These are phyloP conservation scores for Rubus parviflorus DNA, from an alignment of 306 rosid species.

Conservation along the genomic window DNA sequence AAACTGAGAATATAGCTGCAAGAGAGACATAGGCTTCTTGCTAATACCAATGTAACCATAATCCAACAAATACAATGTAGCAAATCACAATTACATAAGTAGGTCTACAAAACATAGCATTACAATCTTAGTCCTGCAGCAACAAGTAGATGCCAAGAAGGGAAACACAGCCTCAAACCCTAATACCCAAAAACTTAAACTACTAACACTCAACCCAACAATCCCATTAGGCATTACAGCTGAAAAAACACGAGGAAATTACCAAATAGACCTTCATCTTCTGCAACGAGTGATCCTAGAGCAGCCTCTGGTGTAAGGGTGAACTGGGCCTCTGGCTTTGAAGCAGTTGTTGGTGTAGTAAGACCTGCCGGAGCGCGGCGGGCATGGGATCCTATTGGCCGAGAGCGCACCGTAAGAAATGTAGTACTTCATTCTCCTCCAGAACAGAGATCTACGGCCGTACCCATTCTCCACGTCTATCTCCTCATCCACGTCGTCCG, in stretches of 20 bases:
- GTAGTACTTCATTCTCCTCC: conserved; percentile 63
- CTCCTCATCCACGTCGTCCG: conserved; percentile 11
- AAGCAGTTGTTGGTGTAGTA: conserved; percentile 83
- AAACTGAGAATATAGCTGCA: background rate
- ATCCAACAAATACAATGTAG: background rate
- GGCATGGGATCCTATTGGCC: conserved; percentile 87
- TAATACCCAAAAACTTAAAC: background rate
- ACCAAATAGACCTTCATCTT: conserved; percentile 33
- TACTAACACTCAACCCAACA: conserved; percentile 1
- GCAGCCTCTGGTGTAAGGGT: conserved; percentile 78
- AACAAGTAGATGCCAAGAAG: conserved; percentile 19
- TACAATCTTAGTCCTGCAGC: conserved; percentile 7
- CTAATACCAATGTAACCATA: background rate
- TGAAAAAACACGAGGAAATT: no score
- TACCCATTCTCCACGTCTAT: conserved; percentile 33
- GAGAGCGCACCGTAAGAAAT: conserved; percentile 92
- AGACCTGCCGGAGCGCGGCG: conserved; percentile 93
- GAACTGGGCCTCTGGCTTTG: conserved; percentile 76
- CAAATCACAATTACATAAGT: background rate
- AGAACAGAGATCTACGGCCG: conserved; percentile 72
- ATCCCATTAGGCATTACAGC: background rate
- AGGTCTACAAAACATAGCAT: background rate
- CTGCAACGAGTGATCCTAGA: conserved; percentile 76
- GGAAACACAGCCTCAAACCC: background rate
- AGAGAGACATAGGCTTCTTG: background rate